These are phyloP conservation scores for Blastobotrys capitulatus DNA, from an alignment of 1,139 yeast species.

Conservation along the genomic window DNA sequence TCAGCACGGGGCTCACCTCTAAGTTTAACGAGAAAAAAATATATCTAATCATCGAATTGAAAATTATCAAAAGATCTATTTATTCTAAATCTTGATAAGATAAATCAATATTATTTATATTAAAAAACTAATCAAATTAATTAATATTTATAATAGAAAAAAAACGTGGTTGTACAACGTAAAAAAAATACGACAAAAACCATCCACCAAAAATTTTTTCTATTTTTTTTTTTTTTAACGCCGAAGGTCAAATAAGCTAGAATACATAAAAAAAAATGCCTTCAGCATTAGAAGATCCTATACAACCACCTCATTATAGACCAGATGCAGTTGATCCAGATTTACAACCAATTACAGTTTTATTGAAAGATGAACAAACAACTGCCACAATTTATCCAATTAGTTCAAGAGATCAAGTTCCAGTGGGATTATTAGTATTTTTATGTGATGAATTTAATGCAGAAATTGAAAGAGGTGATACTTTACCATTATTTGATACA, in stretches of 20 bases:
- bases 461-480: constrained; percentile 87
- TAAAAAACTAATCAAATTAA: too few relatives aligned
- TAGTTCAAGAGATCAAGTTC: constrained; percentile 55
- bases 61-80: too few relatives aligned
- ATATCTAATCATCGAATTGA: too few relatives aligned
- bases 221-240: background rate
- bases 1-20: constrained; percentile 5
- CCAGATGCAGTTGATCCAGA: constrained; percentile 34
- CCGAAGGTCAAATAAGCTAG: background rate
- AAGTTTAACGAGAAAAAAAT: too few relatives aligned
- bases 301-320: constrained; percentile 41
- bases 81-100: too few relatives aligned
- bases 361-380: constrained; percentile 82
- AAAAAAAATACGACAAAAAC: too few relatives aligned
- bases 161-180: too few relatives aligned
- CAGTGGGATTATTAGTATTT: constrained; percentile 72
- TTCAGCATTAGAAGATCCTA: constrained; percentile 41
- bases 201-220: too few relatives aligned
- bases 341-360: constrained; percentile 45
- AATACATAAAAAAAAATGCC: constrained; percentile 21
- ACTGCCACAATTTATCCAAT: constrained; percentile 91
- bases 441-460: constrained; percentile 87
- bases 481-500: constrained; percentile 78
- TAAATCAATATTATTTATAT: too few relatives aligned
- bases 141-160: too few relatives aligned